Percentiles rank a stretch among this genome's conserved stretches.
Evolutionary conservation across 2,329 filamentous ascomycete genomes (phyloP).

Genomic region (Ustilaginoidea virens): DNA sequence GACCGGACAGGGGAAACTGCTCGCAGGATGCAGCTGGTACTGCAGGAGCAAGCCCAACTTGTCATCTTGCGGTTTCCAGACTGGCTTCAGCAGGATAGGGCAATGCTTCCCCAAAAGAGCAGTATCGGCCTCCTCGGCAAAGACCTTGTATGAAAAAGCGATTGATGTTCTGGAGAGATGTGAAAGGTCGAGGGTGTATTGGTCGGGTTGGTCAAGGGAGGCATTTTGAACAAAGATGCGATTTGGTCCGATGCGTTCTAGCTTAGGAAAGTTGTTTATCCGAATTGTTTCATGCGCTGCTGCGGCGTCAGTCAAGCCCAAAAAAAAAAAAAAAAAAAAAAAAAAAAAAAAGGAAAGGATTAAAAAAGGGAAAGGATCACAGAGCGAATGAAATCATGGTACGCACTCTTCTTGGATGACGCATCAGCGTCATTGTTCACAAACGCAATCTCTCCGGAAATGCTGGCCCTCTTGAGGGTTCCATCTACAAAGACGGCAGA

Average conservation of each 20-base stretch:
- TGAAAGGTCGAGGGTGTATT: slow-evolving; percentile 62
- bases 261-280: slow-evolving; percentile 71
- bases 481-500: slow-evolving; percentile 70
- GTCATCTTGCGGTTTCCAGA: slow-evolving; percentile 71
- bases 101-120: slow-evolving; percentile 37
- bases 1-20: slow-evolving; percentile 23
- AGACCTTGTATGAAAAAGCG: slow-evolving; percentile 86
- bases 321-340: neutral
- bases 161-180: slow-evolving; percentile 60
- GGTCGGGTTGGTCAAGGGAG: slow-evolving; percentile 49
- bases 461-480: slow-evolving; percentile 51
- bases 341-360: neutral
- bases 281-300: slow-evolving; percentile 52
- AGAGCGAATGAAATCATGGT: neutral
- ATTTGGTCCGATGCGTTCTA: slow-evolving; percentile 90
- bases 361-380: slow-evolving; percentile 3
- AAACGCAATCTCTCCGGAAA: slow-evolving; percentile 81
- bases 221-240: slow-evolving; percentile 72
- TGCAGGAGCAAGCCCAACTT: slow-evolving; percentile 77
- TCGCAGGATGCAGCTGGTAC: slow-evolving; percentile 69
- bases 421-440: slow-evolving; percentile 48
- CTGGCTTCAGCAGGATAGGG: slow-evolving; percentile 57
- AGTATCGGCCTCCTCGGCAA: slow-evolving; percentile 44
- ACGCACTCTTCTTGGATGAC: slow-evolving; percentile 32
- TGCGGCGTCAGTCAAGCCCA: neutral